Evolutionary conservation across 768 basidiomycete species (phyloP).

Genomic region (Brasilioporus rufonigricans): DNA sequence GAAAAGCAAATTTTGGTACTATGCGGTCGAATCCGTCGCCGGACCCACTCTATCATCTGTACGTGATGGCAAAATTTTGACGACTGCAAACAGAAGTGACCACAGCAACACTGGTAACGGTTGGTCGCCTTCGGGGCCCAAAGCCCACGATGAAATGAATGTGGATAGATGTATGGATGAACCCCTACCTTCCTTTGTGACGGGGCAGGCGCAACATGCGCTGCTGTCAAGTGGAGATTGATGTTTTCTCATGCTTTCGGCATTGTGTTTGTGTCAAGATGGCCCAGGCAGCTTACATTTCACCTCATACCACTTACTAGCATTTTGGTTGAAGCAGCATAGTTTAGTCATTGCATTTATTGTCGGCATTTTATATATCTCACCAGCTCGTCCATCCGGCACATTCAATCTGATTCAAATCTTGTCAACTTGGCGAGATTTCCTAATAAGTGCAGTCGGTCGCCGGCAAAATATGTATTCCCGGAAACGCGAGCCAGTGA

Average conservation of each 20-base stretch:
- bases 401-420: background rate
- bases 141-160: slow-evolving; percentile 17
- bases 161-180: slow-evolving; percentile 22
- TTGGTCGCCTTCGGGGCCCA: slow-evolving; percentile 4
- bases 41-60: slow-evolving; percentile 24
- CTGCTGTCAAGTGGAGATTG: slow-evolving; percentile 13
- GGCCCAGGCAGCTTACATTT: slow-evolving; percentile 11
- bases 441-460: slow-evolving; percentile 10
- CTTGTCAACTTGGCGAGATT: background rate
- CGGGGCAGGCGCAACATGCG: slow-evolving; percentile 12
- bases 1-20: slow-evolving; percentile 86
- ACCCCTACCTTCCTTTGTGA: slow-evolving; percentile 13
- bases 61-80: slow-evolving; percentile 12
- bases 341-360: slow-evolving; percentile 31
- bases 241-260: slow-evolving; percentile 3
- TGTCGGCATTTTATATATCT: slow-evolving; percentile 16
- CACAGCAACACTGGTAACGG: slow-evolving; percentile 7
- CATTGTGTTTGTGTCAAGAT: slow-evolving; percentile 8
- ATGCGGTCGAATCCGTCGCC: slow-evolving; percentile 73
- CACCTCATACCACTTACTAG: slow-evolving; percentile 32
- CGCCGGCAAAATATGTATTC: background rate
- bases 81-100: slow-evolving; percentile 24
- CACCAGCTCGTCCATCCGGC: slow-evolving; percentile 5
- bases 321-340: slow-evolving; percentile 28
- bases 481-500: background rate